Conservation (phyloP, 495 filamentous ascomycete genomes). For the Aspergillus heteromorphus region DNA sequence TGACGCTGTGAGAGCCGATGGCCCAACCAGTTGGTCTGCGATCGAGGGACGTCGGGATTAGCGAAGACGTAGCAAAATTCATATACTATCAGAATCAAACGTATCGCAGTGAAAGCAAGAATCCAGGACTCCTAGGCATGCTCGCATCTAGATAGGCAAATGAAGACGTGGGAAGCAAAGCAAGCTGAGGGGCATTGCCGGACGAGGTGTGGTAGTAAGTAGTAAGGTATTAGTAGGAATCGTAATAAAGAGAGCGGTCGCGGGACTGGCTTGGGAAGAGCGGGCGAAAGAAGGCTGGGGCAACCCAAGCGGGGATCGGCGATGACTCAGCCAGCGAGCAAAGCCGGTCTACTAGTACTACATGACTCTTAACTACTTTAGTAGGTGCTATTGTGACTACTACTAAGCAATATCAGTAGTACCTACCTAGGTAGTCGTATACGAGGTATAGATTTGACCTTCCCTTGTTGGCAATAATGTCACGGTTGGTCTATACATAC, state of each 20-base stretch:
- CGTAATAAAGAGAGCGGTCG: background rate
- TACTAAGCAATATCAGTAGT: too few species aligned
- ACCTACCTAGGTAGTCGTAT: too few species aligned
- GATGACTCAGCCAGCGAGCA: conserved; percentile 13
- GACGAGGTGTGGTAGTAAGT: background rate
- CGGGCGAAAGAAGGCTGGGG: conserved; percentile 8
- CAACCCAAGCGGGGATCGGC: background rate
- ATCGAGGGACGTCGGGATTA: conserved; percentile 13
- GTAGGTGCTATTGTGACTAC: too few species aligned
- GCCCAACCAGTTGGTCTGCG: conserved; percentile 4
- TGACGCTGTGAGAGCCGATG: background rate
- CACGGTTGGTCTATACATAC: too few species aligned
- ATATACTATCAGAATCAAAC: conserved; percentile 17
- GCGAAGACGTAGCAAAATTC: conserved; percentile 4
- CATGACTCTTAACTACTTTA: too few species aligned
- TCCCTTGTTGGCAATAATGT: too few species aligned
- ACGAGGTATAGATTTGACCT: too few species aligned
- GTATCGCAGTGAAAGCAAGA: conserved; percentile 7
- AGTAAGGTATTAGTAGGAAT: conserved; percentile 4
- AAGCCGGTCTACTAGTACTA: too few species aligned
- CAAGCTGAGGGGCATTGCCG: conserved; percentile 13
- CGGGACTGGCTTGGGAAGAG: background rate
- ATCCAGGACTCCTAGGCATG: conserved; percentile 15
- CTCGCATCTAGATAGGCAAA: conserved; percentile 16
- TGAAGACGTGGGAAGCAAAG: conserved; percentile 2